Base-by-base conservation (phyloP, 164 flowering plant genomes). In the Aristolochia californica region DNA sequence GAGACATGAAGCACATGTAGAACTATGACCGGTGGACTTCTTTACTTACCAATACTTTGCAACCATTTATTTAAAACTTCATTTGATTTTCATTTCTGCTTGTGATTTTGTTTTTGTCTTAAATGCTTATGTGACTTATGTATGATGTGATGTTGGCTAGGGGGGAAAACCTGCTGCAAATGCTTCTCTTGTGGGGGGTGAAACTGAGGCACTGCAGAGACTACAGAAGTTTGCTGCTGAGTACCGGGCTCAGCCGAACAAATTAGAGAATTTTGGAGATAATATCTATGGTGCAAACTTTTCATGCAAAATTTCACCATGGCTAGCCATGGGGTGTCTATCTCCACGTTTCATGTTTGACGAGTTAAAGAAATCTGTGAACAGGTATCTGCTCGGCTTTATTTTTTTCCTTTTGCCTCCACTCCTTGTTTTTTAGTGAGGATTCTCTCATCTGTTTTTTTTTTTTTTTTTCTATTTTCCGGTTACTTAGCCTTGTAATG, bases 321-420 rank as follows among this genome's bases (percentile, higher is more conserved):
- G 98, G 98, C 72, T 93, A 18, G 71, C 97, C 26, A 81, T 79
- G 83, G 97, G 98, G 17, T 87, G 98, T 70, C 75, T 93, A 55
- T 93, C 98, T 62, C 98, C 98, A n/a, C 88, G 98, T 13, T 68
- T 72, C 63, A 75, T 93, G 83, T 89, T 85, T 69, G 95, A 93
- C 43, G 98, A 85, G 68, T 71, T 93, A 27, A 89, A 85, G 77
- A 85, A 87, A 67, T 70, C 87, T 51, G 74, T 79, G 53, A 57
- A 73, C 21, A 82, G 91, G 97, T 87, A 44, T 54, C 12, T 47
- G 50, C 24, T 57, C 28, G 7, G 25, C 44, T 20, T 5, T 12
- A 23, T 17, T 23, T 25, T 26, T n/a, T 24, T 52, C 2, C 14
- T 61, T 12, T 1, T 43, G 2, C 40, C 21, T 52, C 30, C 30